Evolutionary conservation across 2,329 filamentous ascomycete species (phyloP), one percentile per base, ranked within the genome.

Genomic region (Fusarium nygamai): DNA sequence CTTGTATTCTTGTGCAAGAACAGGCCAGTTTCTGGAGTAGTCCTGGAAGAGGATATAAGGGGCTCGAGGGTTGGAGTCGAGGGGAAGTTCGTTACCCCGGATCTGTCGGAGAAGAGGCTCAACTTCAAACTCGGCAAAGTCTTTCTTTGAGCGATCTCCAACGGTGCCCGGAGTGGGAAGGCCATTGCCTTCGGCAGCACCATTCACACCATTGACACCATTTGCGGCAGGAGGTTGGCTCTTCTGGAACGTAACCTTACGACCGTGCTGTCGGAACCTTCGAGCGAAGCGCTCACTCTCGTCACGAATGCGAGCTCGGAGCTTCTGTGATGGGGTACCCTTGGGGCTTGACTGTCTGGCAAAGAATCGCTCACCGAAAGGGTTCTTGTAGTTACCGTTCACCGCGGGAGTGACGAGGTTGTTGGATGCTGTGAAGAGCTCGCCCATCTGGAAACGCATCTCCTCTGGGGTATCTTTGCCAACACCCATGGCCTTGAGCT

Each of bases 331-430:
- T 1, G 86, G 87, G 1, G 86, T 88, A 31, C 86, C 87, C 66
- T 85, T 85, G 19, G 86, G 84, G 48, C 83, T 85, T 6, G 85
- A 86, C 17, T 86, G 85, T 14, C 85, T 82, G 12, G 86, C 83
- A 76, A 88, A 88, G 81, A 88, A 88, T 61, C 81, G 83, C 75
- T 87, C 86, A 64, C 85, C 85, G 22, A 87, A 86, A 0, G 86
- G 86, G 67, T 88, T 88, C 82, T 88, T 88, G 83, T 88, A 88
- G 80, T 87, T 87, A 57, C 86, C 87, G 61, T 88, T 86, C 33
- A 88, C 85, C 44, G 87, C 86, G 7, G 86, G 86, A 3, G 86
- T 87, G 43, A 88, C 86, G n/a, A 88, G 83, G 61, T 88, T 87
- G 80, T 87, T 87, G 38, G 85, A 88, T 1, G 84, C 82, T 0